phyloP scores from a whole-genome alignment of 305 asterid species.

The Rubia peregrina region DNA sequence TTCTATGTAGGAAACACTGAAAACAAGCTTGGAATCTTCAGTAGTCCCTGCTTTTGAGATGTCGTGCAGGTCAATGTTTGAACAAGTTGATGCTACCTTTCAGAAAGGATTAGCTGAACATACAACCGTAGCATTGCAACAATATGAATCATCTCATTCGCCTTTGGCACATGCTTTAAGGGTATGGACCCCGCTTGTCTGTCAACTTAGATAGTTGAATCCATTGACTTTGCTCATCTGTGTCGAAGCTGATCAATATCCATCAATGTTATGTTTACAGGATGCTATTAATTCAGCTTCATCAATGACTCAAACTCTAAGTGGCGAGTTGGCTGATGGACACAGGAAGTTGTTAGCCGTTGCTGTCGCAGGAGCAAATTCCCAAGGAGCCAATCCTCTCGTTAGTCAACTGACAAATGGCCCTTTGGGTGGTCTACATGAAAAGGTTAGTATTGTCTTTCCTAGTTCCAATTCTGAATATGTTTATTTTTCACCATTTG shows the following conservation, averaged over 20 bases:
- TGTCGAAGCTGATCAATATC: constrained; percentile 12
- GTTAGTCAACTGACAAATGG: constrained; percentile 74
- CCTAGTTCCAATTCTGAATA: constrained; percentile 14
- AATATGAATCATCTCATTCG: constrained; percentile 71
- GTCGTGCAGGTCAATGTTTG: constrained; percentile 86
- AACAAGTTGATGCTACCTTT: constrained; percentile 77
- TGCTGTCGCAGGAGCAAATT: constrained; percentile 59
- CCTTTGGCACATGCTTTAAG: constrained; percentile 69
- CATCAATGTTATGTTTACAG: constrained; percentile 28
- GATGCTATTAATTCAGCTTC: constrained; percentile 81
- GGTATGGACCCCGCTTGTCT: constrained; percentile 33
- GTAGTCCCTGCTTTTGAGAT: constrained; percentile 82
- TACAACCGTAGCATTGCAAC: constrained; percentile 58
- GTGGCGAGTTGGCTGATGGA: constrained; percentile 77
- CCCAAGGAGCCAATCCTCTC: constrained; percentile 52
- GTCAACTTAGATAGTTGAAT: constrained; percentile 2
- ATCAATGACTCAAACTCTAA: constrained; percentile 63
- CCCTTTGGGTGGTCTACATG: constrained; percentile 66
- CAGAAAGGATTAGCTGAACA: constrained; percentile 91
- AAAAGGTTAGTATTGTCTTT: constrained; percentile 43
- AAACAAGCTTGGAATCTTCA: constrained; percentile 67
- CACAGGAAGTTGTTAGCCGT: constrained; percentile 76
- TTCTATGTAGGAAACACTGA: constrained; percentile 64
- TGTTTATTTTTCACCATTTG: constrained; percentile 8
- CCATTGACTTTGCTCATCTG: constrained; percentile 9